These are phyloP conservation scores for Scutellaria minor DNA, from an alignment of 257 asterid species.

Conservation along the genomic window DNA sequence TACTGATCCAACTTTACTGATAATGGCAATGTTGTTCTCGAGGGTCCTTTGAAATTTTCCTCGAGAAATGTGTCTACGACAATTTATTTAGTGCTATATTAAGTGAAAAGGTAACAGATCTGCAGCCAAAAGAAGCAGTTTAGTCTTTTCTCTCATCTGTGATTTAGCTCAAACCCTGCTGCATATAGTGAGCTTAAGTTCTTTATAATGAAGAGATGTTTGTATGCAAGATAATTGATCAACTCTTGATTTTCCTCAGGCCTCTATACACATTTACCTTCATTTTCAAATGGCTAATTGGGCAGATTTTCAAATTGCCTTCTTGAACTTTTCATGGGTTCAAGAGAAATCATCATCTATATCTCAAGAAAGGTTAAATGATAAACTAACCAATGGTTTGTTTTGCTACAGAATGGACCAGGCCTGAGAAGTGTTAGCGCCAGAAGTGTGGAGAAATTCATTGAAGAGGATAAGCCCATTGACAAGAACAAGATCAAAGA, in stretches of 20 bases:
- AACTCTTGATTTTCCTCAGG: background rate
- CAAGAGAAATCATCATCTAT: background rate
- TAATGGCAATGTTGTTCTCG: background rate
- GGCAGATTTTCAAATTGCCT: background rate
- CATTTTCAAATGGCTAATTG: background rate
- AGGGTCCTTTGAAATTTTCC: background rate
- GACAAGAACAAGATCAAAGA: conserved; percentile 37
- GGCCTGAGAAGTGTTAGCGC: conserved; percentile 37
- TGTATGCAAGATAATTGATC: conserved; percentile 7
- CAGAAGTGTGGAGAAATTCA: conserved; percentile 34
- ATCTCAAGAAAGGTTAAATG: background rate
- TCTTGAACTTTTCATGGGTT: background rate
- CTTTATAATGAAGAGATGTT: background rate
- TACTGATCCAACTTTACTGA: background rate
- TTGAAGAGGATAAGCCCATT: conserved; percentile 37
- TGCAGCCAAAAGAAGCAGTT: too few species aligned
- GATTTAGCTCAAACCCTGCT: background rate
- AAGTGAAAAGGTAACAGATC: conserved; percentile 16
- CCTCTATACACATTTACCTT: background rate
- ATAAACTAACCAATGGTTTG: conserved; percentile 11
- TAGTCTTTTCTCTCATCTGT: too few species aligned
- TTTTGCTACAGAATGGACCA: conserved; percentile 52
- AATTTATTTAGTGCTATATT: background rate
- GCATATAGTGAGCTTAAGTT: background rate
- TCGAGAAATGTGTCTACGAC: background rate